Base-by-base conservation (phyloP, 345 rosid species). In the Populus davidiana region DNA sequence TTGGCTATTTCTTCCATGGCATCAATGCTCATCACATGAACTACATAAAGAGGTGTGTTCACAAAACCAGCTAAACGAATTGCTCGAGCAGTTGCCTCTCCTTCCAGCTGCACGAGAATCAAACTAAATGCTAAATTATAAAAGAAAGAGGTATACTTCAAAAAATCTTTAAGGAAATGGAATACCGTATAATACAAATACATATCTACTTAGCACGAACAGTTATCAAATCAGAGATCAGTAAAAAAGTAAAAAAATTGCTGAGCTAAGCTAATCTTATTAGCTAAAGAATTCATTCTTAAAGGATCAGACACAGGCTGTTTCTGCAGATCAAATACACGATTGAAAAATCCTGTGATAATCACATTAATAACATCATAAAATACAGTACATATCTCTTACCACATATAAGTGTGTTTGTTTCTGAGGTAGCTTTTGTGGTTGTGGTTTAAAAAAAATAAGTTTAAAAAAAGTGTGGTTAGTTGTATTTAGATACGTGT, bases 21-120 rank as follows among this genome's bases (percentile, higher is more conserved):
- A 84, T 96, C 99, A 69, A 86, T 88, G 91, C 98, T 96, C 97
- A 96, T 96, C 80, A 96, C 99, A 87, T 96, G 99, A 82, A 93
- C 99, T 59, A 93, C 93, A 80, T 96, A 96, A 20, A 96, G 93
- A 69, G 98, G 99, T 1, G 97, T 94, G 86, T 93, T 89, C 77
- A 94, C 91, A 87, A 96, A 96, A 73, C 78, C 78, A 25, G 99
- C 99, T 85, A 93, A 91, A 77, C 83, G 97, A 86, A 96, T 88
- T 63, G 99, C 99, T 43, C 98, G 91, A 72, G 95, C 78, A 76
- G 98, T 96, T 83, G 99, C 99, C 88, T 96, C 99, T 81, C 91
- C 95, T 84, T 96, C 97, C 25, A 94, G 90, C 99, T 96, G 92
- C 82, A 85, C 35, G 65, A 36, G 49, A 56, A 79, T 63, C 52